phyloP scores from a whole-genome alignment of 345 rosid genomes.

The Pelargonium nanum region DNA sequence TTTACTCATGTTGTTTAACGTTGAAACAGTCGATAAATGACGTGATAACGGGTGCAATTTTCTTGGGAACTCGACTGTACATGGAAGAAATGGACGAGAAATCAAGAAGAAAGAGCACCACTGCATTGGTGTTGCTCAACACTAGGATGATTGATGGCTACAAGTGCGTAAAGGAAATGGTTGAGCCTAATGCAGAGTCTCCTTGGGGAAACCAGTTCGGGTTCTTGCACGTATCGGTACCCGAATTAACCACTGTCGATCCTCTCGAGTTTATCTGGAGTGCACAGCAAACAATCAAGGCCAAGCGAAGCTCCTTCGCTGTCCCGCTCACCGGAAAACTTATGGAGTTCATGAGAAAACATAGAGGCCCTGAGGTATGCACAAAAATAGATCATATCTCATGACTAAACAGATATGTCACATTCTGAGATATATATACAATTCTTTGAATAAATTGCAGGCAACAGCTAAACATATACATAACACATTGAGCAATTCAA shows the following conservation, averaged over 20 bases:
- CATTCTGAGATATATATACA: not conserved
- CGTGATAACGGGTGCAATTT: conserved; percentile 34
- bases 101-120: conserved; percentile 11
- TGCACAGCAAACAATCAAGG: conserved; percentile 17
- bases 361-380: conserved; percentile 28
- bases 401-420: too few species aligned
- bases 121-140: conserved; percentile 39
- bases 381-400: too few species aligned
- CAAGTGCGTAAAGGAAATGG: conserved; percentile 40
- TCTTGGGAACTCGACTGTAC: conserved; percentile 37
- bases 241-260: conserved; percentile 10
- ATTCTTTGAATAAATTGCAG: conserved; percentile 3
- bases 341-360: conserved; percentile 18
- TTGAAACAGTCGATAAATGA: conserved; percentile 38
- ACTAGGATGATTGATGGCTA: conserved; percentile 32
- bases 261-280: conserved; percentile 20
- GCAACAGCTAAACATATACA: conserved; percentile 21
- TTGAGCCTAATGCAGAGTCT: conserved; percentile 18
- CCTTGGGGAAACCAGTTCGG: conserved; percentile 39
- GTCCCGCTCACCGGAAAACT: conserved; percentile 19
- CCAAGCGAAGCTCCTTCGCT: conserved; percentile 24
- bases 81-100: conserved; percentile 21
- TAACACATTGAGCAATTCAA: conserved; percentile 31
- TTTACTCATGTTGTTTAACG: not conserved
- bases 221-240: conserved; percentile 26